phyloP scores from a whole-genome alignment of 2,329 filamentous ascomycete genomes.

The Cytospora leucostoma region DNA sequence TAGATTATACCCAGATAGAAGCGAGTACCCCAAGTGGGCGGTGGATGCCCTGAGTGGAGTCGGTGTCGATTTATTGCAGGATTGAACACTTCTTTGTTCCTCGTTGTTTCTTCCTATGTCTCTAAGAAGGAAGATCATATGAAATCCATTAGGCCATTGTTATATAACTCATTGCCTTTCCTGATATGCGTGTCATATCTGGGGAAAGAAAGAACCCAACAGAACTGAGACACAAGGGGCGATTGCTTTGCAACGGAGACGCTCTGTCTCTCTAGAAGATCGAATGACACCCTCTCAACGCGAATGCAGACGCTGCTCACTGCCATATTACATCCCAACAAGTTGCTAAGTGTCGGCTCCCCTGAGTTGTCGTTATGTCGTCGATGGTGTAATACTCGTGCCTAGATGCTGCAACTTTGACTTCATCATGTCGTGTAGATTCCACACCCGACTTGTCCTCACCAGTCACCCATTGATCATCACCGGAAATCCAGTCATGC shows the following conservation, averaged over 20 bases:
- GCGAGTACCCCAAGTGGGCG: conserved; percentile 79
- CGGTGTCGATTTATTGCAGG: conserved; percentile 69
- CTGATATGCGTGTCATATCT: background rate
- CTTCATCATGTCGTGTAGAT: conserved; percentile 4
- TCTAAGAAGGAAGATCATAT: background rate
- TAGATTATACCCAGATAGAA: conserved; percentile 66
- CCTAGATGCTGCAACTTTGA: background rate
- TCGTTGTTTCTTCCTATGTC: background rate
- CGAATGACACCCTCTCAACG: background rate
- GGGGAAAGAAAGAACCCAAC: background rate
- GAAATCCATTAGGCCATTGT: background rate
- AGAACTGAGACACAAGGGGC: background rate
- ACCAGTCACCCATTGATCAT: background rate
- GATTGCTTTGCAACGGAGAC: conserved; percentile 1
- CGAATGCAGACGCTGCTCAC: background rate
- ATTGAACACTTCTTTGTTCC: conserved; percentile 26
- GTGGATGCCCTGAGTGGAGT: conserved; percentile 76
- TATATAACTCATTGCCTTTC: background rate
- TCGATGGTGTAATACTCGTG: background rate
- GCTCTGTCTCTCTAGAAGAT: background rate
- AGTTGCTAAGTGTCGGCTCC: background rate
- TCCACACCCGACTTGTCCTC: conserved; percentile 3
- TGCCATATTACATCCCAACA: background rate
- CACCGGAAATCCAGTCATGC: background rate
- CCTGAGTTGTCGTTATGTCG: background rate